Evolutionary conservation across 805 yeast genomes (phyloP).

Genomic region (Barnettozyma sp.): DNA sequence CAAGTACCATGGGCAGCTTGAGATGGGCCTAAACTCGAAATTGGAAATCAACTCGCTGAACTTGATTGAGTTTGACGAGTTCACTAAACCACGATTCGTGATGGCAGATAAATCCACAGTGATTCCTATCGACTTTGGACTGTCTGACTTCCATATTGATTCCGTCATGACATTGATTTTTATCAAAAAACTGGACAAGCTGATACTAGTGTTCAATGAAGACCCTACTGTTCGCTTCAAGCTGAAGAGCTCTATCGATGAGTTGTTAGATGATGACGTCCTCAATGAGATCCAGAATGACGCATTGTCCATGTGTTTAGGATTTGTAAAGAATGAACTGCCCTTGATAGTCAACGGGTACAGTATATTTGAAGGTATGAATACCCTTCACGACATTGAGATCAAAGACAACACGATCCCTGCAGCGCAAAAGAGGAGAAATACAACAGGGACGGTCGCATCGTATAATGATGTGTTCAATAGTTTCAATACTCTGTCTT

Average conservation of each 20-base stretch:
- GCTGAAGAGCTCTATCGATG: conserved; percentile 23
- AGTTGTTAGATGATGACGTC: conserved; percentile 22
- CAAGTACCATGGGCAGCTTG: conserved; percentile 19
- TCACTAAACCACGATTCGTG: conserved; percentile 24
- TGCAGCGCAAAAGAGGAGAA: background rate
- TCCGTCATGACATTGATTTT: conserved; percentile 20
- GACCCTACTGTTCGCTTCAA: conserved; percentile 22
- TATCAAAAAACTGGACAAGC: conserved; percentile 13
- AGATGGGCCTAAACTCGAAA: conserved; percentile 16
- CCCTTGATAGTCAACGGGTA: conserved; percentile 18
- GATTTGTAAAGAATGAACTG: conserved; percentile 19
- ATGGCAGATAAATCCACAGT: conserved; percentile 20
- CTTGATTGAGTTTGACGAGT: conserved; percentile 21
- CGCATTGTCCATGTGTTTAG: conserved; percentile 15
- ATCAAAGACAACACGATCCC: conserved; percentile 7
- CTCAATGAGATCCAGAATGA: conserved; percentile 19
- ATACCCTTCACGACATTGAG: conserved; percentile 4
- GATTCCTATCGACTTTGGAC: conserved; percentile 22
- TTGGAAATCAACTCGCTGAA: conserved; percentile 23
- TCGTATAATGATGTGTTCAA: conserved; percentile 1
- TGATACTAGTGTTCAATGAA: conserved; percentile 23
- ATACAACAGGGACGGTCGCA: no score
- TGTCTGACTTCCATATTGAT: conserved; percentile 17
- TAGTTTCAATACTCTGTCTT: conserved; percentile 19
- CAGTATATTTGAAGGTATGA: conserved; percentile 13